Percentiles rank a stretch among this genome's conserved stretches.
These are phyloP conservation scores for Mediolabrus comicus DNA, from an alignment of 108 stramenopile genomes.

Conservation along the genomic window DNA sequence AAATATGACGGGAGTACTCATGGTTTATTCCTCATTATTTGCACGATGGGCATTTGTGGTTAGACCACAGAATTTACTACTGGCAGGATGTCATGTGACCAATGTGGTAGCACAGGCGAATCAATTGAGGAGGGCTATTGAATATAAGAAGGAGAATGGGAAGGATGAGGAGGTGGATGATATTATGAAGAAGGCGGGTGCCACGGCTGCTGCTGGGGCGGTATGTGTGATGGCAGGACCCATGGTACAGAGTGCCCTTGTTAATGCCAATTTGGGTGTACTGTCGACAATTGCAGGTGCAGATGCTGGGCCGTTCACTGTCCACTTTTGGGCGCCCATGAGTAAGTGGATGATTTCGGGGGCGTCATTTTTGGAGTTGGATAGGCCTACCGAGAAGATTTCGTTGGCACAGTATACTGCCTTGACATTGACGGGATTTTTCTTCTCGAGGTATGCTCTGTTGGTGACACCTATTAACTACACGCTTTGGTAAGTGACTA, in stretches of 20 bases:
- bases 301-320: conserved; percentile 64
- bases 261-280: conserved; percentile 57
- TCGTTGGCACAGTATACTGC: conserved; percentile 82
- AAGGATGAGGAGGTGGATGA: conserved; percentile 69
- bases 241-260: conserved; percentile 44
- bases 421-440: conserved; percentile 79
- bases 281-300: conserved; percentile 72
- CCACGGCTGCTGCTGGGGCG: conserved; percentile 59
- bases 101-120: conserved; percentile 83
- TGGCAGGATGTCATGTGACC: conserved; percentile 71
- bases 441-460: conserved; percentile 84
- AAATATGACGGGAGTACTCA: conserved; percentile 88
- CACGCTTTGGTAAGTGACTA: conserved; percentile 54
- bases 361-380: conserved; percentile 74
- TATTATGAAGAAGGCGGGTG: conserved; percentile 59
- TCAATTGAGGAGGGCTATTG: conserved; percentile 77
- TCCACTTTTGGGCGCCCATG: conserved; percentile 88
- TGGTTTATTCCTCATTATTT: conserved; percentile 82
- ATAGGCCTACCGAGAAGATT: conserved; percentile 88
- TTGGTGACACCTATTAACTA: conserved; percentile 84
- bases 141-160: conserved; percentile 67
- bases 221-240: conserved; percentile 66
- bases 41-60: conserved; percentile 83
- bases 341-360: conserved; percentile 87
- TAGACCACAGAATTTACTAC: conserved; percentile 72